Conservation (phyloP, 225 moss, liverwort and hornwort species). For the Antitrichia curtipendula region DNA sequence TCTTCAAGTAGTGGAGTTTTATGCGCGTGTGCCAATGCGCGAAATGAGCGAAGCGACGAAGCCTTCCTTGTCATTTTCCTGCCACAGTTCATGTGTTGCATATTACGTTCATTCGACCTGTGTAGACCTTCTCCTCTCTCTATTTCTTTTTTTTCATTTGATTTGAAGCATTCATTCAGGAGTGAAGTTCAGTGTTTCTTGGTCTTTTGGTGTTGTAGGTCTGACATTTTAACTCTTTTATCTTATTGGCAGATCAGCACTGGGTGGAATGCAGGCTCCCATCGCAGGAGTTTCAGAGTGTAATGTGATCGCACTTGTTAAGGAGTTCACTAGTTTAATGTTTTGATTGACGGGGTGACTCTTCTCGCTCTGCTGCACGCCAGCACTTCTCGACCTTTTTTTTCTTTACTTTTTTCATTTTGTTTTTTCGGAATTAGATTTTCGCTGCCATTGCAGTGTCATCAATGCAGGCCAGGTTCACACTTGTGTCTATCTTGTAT, state of each 20-base stretch:
- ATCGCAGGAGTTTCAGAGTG: background rate
- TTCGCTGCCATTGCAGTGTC: background rate
- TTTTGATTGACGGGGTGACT: background rate
- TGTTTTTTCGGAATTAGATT: background rate
- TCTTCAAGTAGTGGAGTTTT: background rate
- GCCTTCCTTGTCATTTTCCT: background rate
- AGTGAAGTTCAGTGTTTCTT: background rate
- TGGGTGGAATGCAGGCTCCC: background rate
- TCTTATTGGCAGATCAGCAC: slow-evolving; percentile 9
- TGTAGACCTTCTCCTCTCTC: background rate
- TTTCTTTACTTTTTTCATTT: background rate
- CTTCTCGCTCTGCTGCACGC: background rate
- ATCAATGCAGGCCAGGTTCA: background rate
- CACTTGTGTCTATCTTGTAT: background rate
- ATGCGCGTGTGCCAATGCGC: background rate
- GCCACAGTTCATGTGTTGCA: background rate
- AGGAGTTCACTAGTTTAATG: background rate
- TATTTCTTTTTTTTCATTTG: background rate
- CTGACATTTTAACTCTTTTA: background rate
- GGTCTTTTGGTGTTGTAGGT: background rate
- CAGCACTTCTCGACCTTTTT: background rate
- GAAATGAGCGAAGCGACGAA: background rate
- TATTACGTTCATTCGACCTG: background rate
- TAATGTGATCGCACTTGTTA: background rate
- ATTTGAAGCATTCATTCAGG: background rate